These are phyloP conservation scores for Acer saccharum DNA, from an alignment of 345 rosid species.

Conservation along the genomic window DNA sequence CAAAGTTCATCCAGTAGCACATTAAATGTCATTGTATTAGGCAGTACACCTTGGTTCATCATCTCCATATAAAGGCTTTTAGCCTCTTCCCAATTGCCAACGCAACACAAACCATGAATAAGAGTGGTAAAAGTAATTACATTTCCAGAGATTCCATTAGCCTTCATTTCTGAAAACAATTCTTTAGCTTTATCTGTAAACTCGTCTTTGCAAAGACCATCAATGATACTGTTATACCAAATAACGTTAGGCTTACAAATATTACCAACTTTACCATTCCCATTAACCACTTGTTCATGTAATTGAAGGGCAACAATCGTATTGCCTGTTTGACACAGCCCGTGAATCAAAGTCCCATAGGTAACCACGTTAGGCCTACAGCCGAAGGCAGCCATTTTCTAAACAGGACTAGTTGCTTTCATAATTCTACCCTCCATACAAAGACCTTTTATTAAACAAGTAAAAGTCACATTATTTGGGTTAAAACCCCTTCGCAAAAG, in stretches of 20 bases:
- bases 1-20: not conserved
- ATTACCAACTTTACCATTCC: too few relatives aligned
- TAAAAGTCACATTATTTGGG: constrained; percentile 30
- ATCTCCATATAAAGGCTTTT: constrained; percentile 25
- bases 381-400: too few relatives aligned
- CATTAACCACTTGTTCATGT: too few relatives aligned
- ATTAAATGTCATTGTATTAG: not conserved
- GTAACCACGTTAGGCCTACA: too few relatives aligned
- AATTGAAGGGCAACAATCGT: too few relatives aligned
- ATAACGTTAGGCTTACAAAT: too few relatives aligned
- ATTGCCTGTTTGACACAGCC: too few relatives aligned
- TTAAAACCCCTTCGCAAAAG: constrained; percentile 26
- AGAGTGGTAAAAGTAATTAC: constrained; percentile 10
- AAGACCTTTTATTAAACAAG: constrained; percentile 29
- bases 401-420: not conserved
- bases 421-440: not conserved
- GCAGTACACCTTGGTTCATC: constrained; percentile 3
- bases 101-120: constrained; percentile 26
- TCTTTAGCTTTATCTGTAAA: too few relatives aligned
- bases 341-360: too few relatives aligned
- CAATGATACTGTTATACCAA: too few relatives aligned
- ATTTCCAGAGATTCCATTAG: constrained; percentile 3
- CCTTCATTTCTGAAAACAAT: too few relatives aligned
- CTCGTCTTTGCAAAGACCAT: too few relatives aligned
- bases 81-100: constrained; percentile 24